A percentile compares a stretch with the other conserved stretches of the same genome.
Evolutionary conservation across 2,329 filamentous ascomycete genomes (phyloP).

Genomic region (Elsinoe ampelina): DNA sequence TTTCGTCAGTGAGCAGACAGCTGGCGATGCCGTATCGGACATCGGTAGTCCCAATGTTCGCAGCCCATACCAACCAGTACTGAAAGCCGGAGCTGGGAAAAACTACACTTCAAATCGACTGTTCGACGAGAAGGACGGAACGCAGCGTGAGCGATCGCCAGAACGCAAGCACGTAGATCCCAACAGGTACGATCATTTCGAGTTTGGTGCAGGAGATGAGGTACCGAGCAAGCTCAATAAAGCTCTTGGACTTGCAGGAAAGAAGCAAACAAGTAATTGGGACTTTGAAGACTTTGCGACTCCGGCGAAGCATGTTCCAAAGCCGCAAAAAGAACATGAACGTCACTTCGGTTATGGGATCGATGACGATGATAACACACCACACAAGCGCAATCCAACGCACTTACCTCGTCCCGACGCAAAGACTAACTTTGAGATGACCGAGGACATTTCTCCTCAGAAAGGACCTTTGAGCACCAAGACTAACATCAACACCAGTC

Average conservation of each 20-base stretch:
- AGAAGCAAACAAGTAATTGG: slow-evolving; percentile 62
- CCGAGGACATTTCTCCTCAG: slow-evolving; percentile 58
- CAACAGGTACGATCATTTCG: slow-evolving; percentile 77
- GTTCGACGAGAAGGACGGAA: slow-evolving; percentile 45
- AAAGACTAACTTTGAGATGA: slow-evolving; percentile 73
- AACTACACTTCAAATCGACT: slow-evolving; percentile 46
- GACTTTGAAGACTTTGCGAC: slow-evolving; percentile 81
- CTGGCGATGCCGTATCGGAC: slow-evolving; percentile 18
- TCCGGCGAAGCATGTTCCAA: slow-evolving; percentile 62
- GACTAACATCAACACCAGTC: slow-evolving; percentile 62
- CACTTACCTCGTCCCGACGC: slow-evolving; percentile 68
- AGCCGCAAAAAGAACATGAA: slow-evolving; percentile 57
- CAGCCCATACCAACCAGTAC: slow-evolving; percentile 18
- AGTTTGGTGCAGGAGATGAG: slow-evolving; percentile 58
- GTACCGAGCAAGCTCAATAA: slow-evolving; percentile 25
- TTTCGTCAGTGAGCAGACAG: slow-evolving; percentile 42
- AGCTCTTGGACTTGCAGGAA: slow-evolving; percentile 19
- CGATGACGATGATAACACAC: slow-evolving; percentile 54
- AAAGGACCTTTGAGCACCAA: slow-evolving; percentile 52
- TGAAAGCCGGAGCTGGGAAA: slow-evolving; percentile 43
- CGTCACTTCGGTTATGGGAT: slow-evolving; percentile 70
- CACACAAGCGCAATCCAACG: slow-evolving; percentile 49
- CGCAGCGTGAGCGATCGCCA: slow-evolving; percentile 28
- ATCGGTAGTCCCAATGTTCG: slow-evolving; percentile 23
- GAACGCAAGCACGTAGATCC: slow-evolving; percentile 57